phyloP scores from a whole-genome alignment of 1,139 yeast genomes.

The Starmera stellimalicola region DNA sequence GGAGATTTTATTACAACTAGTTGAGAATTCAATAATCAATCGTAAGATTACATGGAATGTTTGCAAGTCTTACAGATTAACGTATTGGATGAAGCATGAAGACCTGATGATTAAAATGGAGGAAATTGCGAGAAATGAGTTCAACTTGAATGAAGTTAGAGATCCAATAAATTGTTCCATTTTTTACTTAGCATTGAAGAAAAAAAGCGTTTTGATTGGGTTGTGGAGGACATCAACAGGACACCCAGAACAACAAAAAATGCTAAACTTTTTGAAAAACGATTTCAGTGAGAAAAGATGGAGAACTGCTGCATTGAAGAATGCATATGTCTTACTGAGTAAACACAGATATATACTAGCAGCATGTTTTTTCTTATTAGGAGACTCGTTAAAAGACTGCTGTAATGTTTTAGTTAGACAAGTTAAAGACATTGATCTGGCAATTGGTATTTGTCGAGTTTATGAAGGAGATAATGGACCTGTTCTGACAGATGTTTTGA shows the following conservation, averaged over 20 bases:
- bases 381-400: constrained; percentile 66
- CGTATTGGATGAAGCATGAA: constrained; percentile 62
- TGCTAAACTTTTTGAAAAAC: constrained; percentile 64
- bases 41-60: constrained; percentile 48
- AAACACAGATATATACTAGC: constrained; percentile 84
- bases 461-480: constrained; percentile 52
- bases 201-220: constrained; percentile 68
- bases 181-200: constrained; percentile 66
- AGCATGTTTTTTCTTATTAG: constrained; percentile 83
- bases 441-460: constrained; percentile 72
- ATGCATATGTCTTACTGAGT: constrained; percentile 84
- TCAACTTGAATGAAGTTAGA: constrained; percentile 31
- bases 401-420: constrained; percentile 64
- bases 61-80: constrained; percentile 52
- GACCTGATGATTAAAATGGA: constrained; percentile 51
- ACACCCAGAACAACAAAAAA: constrained; percentile 75
- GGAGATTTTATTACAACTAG: constrained; percentile 48
- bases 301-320: constrained; percentile 83
- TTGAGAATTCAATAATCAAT: constrained; percentile 37
- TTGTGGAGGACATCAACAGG: constrained; percentile 75
- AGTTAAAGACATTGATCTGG: constrained; percentile 58
- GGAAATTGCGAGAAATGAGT: constrained; percentile 59
- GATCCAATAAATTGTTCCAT: constrained; percentile 74
- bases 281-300: constrained; percentile 71
- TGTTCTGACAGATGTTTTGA: constrained; percentile 40